Percentiles rank a stretch among this genome's conserved stretches.
These are phyloP conservation scores for Stephanodiscus minutulus DNA, from an alignment of 108 stramenopile species.

Conservation along the genomic window DNA sequence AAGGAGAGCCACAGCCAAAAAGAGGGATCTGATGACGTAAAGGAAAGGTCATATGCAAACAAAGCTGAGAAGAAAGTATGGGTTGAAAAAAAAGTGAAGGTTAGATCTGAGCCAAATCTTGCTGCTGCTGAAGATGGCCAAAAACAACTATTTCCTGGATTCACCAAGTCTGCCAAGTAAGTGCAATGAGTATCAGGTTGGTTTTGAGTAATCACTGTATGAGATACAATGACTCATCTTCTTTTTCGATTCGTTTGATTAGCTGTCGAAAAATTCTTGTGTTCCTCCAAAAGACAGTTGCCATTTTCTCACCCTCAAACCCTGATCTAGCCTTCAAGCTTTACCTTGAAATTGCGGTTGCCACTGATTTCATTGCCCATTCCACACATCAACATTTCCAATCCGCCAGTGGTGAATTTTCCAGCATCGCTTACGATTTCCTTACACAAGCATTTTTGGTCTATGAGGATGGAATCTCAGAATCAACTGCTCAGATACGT, in stretches of 20 bases:
- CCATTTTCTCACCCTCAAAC: conserved; percentile 67
- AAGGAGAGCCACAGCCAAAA: conserved; percentile 1
- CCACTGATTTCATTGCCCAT: conserved; percentile 73
- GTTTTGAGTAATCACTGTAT: not conserved
- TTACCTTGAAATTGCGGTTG: conserved; percentile 87
- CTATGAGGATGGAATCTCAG: conserved; percentile 91
- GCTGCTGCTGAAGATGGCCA: conserved; percentile 11
- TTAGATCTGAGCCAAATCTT: not conserved
- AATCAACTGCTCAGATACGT: conserved; percentile 82
- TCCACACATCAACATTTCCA: conserved; percentile 15
- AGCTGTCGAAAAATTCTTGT: conserved; percentile 93
- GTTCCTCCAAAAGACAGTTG: conserved; percentile 91
- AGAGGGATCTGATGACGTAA: conserved; percentile 14
- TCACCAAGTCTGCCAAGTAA: conserved; percentile 46
- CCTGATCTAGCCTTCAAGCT: conserved; percentile 85
- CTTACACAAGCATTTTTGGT: conserved; percentile 91
- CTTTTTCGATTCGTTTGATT: not conserved
- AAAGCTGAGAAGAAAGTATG: conserved; percentile 16
- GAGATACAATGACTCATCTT: conserved; percentile 6
- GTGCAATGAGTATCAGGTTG: conserved; percentile 1
- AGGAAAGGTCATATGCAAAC: conserved; percentile 22
- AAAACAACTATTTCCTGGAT: conserved; percentile 26
- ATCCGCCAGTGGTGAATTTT: conserved; percentile 49
- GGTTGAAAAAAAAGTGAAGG: not conserved
- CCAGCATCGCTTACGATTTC: conserved; percentile 93